A percentile compares a stretch with the other conserved stretches of the same genome.
phyloP scores from a whole-genome alignment of 176 grass and related monocot genomes.

The Bothriochloa decipiens region DNA sequence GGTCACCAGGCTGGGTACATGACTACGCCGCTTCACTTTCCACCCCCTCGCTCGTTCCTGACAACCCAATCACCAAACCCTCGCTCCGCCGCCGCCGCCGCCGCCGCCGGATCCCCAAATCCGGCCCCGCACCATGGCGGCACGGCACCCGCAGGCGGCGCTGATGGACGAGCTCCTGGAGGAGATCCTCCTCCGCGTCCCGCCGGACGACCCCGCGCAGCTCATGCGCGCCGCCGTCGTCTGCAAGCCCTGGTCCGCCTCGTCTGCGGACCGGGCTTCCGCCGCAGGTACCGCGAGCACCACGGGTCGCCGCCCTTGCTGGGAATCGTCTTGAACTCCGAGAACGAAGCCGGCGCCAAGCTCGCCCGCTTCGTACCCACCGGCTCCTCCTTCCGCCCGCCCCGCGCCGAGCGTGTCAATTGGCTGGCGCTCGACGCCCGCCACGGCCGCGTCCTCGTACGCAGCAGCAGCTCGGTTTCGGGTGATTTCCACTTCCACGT shows the following conservation, averaged over 20 bases:
- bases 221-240: background rate
- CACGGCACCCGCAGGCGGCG: background rate
- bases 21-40: too few species aligned
- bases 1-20: too few species aligned
- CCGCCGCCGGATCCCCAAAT: too few species aligned
- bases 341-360: background rate
- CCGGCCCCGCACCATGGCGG: background rate
- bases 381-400: too few species aligned
- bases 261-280: background rate
- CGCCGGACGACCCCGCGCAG: background rate
- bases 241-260: background rate
- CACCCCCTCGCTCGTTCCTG: too few species aligned
- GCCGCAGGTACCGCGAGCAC: background rate
- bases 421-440: background rate
- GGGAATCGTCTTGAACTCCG: background rate
- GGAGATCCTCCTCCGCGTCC: constrained; percentile 18
- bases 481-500: too few species aligned
- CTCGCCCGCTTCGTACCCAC: background rate
- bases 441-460: background rate
- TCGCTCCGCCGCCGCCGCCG: too few species aligned
- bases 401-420: too few species aligned
- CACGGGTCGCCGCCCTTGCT: background rate
- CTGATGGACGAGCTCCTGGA: background rate
- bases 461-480: too few species aligned
- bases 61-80: too few species aligned